phyloP scores from a whole-genome alignment of 2,329 filamentous ascomycete genomes.

The Scytalidium lignicola region DNA sequence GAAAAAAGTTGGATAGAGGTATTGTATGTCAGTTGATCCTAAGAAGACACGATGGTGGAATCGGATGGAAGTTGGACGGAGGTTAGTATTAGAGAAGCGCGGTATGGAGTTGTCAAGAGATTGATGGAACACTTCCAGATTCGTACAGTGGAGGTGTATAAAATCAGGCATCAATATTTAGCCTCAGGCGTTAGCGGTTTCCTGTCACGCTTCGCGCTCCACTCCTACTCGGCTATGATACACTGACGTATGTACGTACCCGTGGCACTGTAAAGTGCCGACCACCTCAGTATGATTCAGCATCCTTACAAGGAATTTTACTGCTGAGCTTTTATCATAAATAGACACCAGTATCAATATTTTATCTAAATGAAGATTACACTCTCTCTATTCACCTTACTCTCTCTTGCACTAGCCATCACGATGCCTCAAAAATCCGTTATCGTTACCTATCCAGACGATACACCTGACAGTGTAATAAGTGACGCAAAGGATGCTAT shows the following conservation, averaged over 20 bases:
- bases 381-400: conserved; percentile 49
- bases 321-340: not conserved
- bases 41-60: not conserved
- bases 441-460: conserved; percentile 71
- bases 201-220: conserved; percentile 3
- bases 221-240: too few species aligned
- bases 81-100: too few species aligned
- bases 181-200: not conserved
- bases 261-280: too few species aligned
- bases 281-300: too few species aligned
- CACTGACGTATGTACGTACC: too few species aligned
- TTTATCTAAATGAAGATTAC: conserved; percentile 57
- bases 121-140: too few species aligned
- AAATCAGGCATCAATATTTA: too few species aligned
- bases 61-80: not conserved
- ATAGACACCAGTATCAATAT: not conserved
- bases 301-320: not conserved
- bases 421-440: conserved; percentile 58
- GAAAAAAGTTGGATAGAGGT: not conserved
- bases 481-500: conserved; percentile 68
- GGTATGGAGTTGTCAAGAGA: too few species aligned
- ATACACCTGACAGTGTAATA: conserved; percentile 61
- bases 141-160: too few species aligned
- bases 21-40: not conserved
- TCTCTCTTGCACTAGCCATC: conserved; percentile 56